Conservation (phyloP, 2,329 filamentous ascomycete species). For the Fonsecaea multimorphosa region DNA sequence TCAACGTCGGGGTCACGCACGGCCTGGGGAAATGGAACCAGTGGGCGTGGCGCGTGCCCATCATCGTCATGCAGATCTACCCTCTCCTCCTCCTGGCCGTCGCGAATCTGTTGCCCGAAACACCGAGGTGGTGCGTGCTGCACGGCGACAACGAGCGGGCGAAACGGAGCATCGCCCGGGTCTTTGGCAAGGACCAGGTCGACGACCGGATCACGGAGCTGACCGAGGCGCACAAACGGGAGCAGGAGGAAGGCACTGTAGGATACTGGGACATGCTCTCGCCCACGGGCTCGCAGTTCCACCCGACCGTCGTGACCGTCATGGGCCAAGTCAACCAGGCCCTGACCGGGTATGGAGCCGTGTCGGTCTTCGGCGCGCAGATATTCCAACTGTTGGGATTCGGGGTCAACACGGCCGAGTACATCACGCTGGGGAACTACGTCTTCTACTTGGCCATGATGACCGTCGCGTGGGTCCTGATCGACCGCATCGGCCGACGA, state of each 20-base stretch:
- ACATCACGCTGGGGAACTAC: slow-evolving; percentile 66
- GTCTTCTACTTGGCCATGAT: slow-evolving; percentile 66
- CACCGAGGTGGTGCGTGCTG: slow-evolving; percentile 63
- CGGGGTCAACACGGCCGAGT: slow-evolving; percentile 58
- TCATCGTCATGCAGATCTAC: slow-evolving; percentile 66
- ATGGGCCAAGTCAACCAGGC: slow-evolving; percentile 70
- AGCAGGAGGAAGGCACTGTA: slow-evolving; percentile 53
- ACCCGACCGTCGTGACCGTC: slow-evolving; percentile 65
- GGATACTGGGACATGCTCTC: slow-evolving; percentile 65
- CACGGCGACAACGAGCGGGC: slow-evolving; percentile 60
- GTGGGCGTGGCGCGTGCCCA: slow-evolving; percentile 68
- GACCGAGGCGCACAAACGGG: slow-evolving; percentile 57
- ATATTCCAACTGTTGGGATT: slow-evolving; percentile 69
- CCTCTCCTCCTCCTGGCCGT: slow-evolving; percentile 61
- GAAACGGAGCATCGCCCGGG: slow-evolving; percentile 53
- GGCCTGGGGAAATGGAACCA: slow-evolving; percentile 61
- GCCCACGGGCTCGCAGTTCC: slow-evolving; percentile 62
- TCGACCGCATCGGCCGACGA: slow-evolving; percentile 47
- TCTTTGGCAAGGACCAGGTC: slow-evolving; percentile 59
- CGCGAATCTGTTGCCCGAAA: slow-evolving; percentile 62
- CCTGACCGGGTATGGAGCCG: slow-evolving; percentile 63
- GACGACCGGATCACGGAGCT: slow-evolving; percentile 59
- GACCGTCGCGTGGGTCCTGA: slow-evolving; percentile 66
- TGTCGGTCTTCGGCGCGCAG: slow-evolving; percentile 68
- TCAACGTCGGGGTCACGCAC: slow-evolving; percentile 63